Percentiles rank a stretch among this genome's conserved stretches.
phyloP scores from a whole-genome alignment of 2,329 filamentous ascomycete species.

The Nemania abortiva region DNA sequence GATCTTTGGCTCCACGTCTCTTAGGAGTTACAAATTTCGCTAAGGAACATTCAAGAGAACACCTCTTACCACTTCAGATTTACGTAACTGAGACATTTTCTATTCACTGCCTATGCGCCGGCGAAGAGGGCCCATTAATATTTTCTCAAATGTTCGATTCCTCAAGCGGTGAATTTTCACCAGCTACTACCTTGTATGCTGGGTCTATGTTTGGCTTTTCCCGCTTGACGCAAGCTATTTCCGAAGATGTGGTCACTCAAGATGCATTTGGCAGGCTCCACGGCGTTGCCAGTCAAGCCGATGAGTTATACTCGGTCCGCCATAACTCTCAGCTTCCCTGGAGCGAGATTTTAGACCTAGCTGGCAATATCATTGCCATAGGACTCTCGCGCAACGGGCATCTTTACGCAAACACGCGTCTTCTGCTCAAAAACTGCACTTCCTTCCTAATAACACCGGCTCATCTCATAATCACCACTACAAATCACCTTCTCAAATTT shows the following conservation, averaged over 20 bases:
- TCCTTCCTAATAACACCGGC: slow-evolving; percentile 85
- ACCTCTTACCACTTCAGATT: slow-evolving; percentile 48
- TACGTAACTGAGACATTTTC: slow-evolving; percentile 47
- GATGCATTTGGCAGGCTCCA: slow-evolving; percentile 61
- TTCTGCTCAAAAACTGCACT: slow-evolving; percentile 87
- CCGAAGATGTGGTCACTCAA: slow-evolving; percentile 57
- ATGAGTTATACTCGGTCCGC: slow-evolving; percentile 53
- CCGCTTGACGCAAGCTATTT: slow-evolving; percentile 48
- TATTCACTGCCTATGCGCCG: slow-evolving; percentile 48
- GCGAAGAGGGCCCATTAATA: slow-evolving; percentile 42
- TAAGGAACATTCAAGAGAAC: slow-evolving; percentile 44
- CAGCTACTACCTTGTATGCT: slow-evolving; percentile 43
- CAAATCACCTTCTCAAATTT: slow-evolving; percentile 92
- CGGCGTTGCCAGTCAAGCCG: slow-evolving; percentile 51
- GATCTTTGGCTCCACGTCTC: slow-evolving; percentile 59
- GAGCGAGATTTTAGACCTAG: slow-evolving; percentile 61
- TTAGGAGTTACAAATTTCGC: slow-evolving; percentile 56
- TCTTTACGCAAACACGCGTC: slow-evolving; percentile 80
- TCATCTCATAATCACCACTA: slow-evolving; percentile 93
- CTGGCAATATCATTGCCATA: slow-evolving; percentile 59
- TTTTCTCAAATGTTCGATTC: slow-evolving; percentile 39
- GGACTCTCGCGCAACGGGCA: slow-evolving; percentile 81
- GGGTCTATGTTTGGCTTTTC: slow-evolving; percentile 51
- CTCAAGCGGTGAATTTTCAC: slow-evolving; percentile 34
- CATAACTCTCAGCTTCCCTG: slow-evolving; percentile 65